Conservation (phyloP, 345 rosid genomes). For the Camelina laxa region DNA sequence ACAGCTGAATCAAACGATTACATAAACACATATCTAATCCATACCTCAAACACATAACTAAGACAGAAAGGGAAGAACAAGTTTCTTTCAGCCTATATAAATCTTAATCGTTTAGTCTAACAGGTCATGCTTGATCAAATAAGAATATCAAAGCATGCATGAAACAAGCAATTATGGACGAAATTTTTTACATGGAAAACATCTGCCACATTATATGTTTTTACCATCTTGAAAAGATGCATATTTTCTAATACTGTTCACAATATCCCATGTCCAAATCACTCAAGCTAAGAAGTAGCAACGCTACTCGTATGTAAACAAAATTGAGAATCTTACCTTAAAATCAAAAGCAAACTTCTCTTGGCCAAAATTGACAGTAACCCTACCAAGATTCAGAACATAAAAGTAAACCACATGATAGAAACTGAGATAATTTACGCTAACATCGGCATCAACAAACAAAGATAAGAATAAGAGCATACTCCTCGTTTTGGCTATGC, state of each 20-base stretch:
- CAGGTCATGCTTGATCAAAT: not conserved
- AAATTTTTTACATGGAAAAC: not conserved
- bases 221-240: not conserved
- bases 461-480: conserved; percentile 41
- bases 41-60: not conserved
- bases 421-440: not conserved
- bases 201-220: conserved; percentile 9
- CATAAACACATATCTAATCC: not conserved
- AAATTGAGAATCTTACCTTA: conserved; percentile 52
- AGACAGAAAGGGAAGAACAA: not conserved
- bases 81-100: conserved; percentile 11
- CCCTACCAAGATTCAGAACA: conserved; percentile 58
- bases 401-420: not conserved
- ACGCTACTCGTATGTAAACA: not conserved
- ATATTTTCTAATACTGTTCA: not conserved
- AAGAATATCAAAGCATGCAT: not conserved
- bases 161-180: not conserved
- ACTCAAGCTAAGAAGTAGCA: not conserved
- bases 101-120: not conserved
- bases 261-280: not conserved
- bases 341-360: conserved; percentile 81
- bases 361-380: conserved; percentile 85
- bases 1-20: conserved; percentile 14
- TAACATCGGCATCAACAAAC: not conserved
- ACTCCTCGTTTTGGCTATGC: conserved; percentile 97